Evolutionary conservation across 345 rosid genomes (phyloP).

Genomic region (Noccaea bulbosa): DNA sequence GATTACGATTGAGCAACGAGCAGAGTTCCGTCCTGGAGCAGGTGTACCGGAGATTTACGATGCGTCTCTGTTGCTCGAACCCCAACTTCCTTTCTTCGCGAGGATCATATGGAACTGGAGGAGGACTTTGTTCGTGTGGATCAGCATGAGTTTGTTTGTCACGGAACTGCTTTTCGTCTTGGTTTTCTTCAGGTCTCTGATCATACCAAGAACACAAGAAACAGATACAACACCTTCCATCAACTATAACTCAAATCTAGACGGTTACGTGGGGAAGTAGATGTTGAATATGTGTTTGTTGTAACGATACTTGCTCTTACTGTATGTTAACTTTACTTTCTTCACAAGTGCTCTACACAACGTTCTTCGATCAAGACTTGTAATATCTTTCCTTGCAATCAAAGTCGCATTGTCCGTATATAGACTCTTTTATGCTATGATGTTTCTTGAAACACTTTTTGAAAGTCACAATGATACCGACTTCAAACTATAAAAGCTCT

Average conservation of each 20-base stretch:
- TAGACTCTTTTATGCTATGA: too few species aligned
- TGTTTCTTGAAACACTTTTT: too few species aligned
- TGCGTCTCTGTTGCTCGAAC: constrained; percentile 61
- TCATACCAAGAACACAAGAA: constrained; percentile 56
- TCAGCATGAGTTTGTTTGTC: constrained; percentile 48
- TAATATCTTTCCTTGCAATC: too few species aligned
- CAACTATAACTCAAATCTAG: constrained; percentile 26
- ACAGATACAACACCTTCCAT: constrained; percentile 27
- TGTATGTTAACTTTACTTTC: constrained; percentile 24
- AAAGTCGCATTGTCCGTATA: too few species aligned
- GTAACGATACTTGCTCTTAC: constrained; percentile 12
- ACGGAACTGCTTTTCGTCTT: constrained; percentile 53
- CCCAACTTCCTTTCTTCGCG: constrained; percentile 60
- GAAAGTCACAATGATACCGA: too few species aligned
- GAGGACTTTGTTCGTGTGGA: constrained; percentile 72
- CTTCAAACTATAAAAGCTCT: too few species aligned
- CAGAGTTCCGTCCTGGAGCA: constrained; percentile 62
- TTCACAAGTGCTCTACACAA: neutral
- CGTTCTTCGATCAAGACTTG: too few species aligned
- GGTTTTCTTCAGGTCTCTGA: constrained; percentile 59
- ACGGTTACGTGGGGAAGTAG: constrained; percentile 24
- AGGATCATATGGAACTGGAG: constrained; percentile 80
- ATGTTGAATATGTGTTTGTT: constrained; percentile 16
- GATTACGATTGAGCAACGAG: constrained; percentile 70
- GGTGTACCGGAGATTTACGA: constrained; percentile 85